Evolutionary conservation across 345 rosid species (phyloP).

Genomic region (Eucalyptus guilfoylei): DNA sequence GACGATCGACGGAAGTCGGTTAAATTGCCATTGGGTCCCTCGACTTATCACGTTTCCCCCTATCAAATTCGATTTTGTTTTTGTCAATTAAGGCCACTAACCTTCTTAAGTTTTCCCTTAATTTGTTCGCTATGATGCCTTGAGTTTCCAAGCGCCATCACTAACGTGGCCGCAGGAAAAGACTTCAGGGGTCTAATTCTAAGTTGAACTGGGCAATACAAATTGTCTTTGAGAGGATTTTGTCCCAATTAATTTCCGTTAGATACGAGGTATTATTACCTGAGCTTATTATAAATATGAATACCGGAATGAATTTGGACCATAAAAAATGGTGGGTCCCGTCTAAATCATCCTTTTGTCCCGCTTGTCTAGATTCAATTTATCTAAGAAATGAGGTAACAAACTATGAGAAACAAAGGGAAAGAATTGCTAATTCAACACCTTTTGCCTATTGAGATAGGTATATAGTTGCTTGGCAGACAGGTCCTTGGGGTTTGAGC

Average conservation of each 20-base stretch:
- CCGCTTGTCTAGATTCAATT: background rate
- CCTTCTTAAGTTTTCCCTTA: background rate
- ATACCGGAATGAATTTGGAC: background rate
- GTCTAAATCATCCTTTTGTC: background rate
- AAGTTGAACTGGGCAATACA: background rate
- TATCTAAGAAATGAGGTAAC: background rate
- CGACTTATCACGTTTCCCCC: background rate
- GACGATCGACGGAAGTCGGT: background rate
- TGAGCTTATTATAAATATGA: background rate
- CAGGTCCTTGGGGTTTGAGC: background rate
- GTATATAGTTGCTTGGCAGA: background rate
- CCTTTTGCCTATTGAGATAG: background rate
- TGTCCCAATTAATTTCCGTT: background rate
- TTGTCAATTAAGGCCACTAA: background rate
- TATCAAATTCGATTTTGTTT: background rate
- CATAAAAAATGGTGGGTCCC: background rate
- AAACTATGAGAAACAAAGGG: background rate
- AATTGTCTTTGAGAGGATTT: background rate
- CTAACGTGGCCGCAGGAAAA: background rate
- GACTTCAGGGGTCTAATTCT: background rate
- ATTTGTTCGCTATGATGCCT: background rate
- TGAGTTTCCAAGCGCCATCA: background rate
- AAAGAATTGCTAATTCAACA: background rate
- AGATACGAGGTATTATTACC: background rate
- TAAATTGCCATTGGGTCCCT: background rate